Conservation (phyloP, 2,329 filamentous ascomycete species). For the Cercospora canescens region DNA sequence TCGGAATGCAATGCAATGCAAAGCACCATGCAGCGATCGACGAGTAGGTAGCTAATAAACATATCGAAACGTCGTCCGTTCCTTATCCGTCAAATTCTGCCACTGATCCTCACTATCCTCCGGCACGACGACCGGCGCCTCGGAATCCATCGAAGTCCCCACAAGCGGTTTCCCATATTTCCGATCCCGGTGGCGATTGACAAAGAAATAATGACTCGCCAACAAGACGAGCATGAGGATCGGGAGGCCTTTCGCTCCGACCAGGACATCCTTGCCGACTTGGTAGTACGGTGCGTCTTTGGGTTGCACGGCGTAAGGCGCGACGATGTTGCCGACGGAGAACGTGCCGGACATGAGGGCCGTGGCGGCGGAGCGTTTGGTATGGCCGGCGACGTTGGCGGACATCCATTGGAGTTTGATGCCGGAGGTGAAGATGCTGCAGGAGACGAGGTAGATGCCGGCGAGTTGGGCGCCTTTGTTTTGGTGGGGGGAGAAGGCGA, state of each 20-base stretch:
- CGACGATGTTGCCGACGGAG: conserved; percentile 44
- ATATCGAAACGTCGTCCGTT: conserved; percentile 18
- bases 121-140: background rate
- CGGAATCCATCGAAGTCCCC: background rate
- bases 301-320: conserved; percentile 41
- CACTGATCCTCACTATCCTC: conserved; percentile 9
- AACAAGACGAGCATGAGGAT: conserved; percentile 44
- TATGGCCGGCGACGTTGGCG: conserved; percentile 67
- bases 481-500: conserved; percentile 32
- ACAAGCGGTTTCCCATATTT: conserved; percentile 11
- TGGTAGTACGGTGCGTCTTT: conserved; percentile 41
- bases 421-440: conserved; percentile 29
- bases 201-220: conserved; percentile 39
- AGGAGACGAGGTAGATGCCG: conserved; percentile 42
- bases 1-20: no score
- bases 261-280: conserved; percentile 45
- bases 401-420: conserved; percentile 34
- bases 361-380: conserved; percentile 60
- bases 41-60: conserved; percentile 6
- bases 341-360: conserved; percentile 47
- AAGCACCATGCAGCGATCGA: no score
- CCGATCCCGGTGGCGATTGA: conserved; percentile 18
- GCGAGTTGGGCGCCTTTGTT: conserved; percentile 48
- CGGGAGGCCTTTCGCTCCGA: conserved; percentile 35
- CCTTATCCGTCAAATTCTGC: conserved; percentile 19